phyloP scores from a whole-genome alignment of 257 asterid species.

The Echium plantagineum region DNA sequence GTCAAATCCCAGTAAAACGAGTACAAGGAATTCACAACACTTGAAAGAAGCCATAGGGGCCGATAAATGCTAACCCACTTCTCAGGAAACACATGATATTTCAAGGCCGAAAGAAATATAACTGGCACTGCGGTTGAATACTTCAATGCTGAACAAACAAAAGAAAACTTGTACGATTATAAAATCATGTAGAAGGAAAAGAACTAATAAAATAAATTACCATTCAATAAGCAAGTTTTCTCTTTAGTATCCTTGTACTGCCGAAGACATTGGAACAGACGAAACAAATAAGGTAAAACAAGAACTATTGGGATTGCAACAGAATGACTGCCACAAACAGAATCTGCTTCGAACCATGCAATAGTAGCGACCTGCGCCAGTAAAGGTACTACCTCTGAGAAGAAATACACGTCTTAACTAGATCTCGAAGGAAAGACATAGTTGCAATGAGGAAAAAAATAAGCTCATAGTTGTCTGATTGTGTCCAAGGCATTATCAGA shows the following conservation, averaged over 20 bases:
- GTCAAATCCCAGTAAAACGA: constrained; percentile 96
- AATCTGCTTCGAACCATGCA: constrained; percentile 99
- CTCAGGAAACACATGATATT: constrained; percentile 79
- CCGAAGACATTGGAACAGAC: constrained; percentile 93
- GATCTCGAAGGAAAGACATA: constrained; percentile 3
- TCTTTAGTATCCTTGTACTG: constrained; percentile 90
- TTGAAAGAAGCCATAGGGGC: constrained; percentile 86
- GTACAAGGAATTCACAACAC: constrained; percentile 73
- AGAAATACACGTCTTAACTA: constrained; percentile 13
- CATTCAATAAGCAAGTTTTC: constrained; percentile 71
- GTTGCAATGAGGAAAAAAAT: not conserved
- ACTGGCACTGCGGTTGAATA: constrained; percentile 95
- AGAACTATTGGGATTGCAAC: constrained; percentile 84
- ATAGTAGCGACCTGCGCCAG: constrained; percentile 88
- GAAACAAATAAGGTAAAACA: constrained; percentile 85
- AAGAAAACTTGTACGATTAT: constrained; percentile 20
- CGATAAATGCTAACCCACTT: constrained; percentile 67
- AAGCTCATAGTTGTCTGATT: not conserved
- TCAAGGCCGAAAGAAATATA: constrained; percentile 84
- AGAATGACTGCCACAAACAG: constrained; percentile 98
- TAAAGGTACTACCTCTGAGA: constrained; percentile 15
- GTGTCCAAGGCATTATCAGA: not conserved
- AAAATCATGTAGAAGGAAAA: not conserved
- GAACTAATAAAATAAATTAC: constrained; percentile 25
- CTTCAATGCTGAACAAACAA: constrained; percentile 69